Percentiles rank a stretch among this genome's conserved stretches.
Conservation (phyloP, 2,329 filamentous ascomycete genomes). For the Spiromastix sp. region DNA sequence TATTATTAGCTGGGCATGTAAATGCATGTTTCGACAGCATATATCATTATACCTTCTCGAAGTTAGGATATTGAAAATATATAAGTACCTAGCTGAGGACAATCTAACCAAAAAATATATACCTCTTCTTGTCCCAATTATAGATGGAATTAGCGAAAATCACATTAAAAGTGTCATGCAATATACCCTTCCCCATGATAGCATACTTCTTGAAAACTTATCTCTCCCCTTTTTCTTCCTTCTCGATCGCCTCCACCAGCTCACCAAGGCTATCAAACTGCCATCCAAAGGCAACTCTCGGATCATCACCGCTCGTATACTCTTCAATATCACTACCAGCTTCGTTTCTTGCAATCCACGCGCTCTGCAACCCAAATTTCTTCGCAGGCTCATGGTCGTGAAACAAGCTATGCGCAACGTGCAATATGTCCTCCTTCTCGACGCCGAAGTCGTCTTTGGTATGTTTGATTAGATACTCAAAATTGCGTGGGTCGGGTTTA, state of each 20-base stretch:
- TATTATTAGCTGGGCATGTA: too few relatives aligned
- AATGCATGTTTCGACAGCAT: too few relatives aligned
- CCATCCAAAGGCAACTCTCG: conserved; percentile 40
- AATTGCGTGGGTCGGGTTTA: conserved; percentile 57
- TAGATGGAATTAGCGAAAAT: too few relatives aligned
- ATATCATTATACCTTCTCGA: too few relatives aligned
- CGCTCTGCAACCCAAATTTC: conserved; percentile 48
- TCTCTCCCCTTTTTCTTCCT: conserved; percentile 3
- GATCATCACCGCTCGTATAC: conserved; percentile 23
- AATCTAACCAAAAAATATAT: too few relatives aligned
- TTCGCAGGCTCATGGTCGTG: conserved; percentile 59
- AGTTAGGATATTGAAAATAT: too few relatives aligned
- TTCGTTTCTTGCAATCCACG: conserved; percentile 53
- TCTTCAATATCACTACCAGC: conserved; percentile 29
- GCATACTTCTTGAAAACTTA: too few relatives aligned
- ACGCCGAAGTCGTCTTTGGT: conserved; percentile 47
- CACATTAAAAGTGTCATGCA: too few relatives aligned
- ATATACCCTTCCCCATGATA: too few relatives aligned
- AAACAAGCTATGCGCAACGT: conserved; percentile 57
- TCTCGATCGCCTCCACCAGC: conserved; percentile 44
- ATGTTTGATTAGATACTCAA: conserved; percentile 51
- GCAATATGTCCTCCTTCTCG: conserved; percentile 48
- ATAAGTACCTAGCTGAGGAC: too few relatives aligned
- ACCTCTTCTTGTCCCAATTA: too few relatives aligned
- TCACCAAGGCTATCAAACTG: conserved; percentile 49